Percentiles rank a stretch among this genome's conserved stretches.
Conservation (phyloP, 2,329 filamentous ascomycete species). For the Pseudodiploospora longispora region DNA sequence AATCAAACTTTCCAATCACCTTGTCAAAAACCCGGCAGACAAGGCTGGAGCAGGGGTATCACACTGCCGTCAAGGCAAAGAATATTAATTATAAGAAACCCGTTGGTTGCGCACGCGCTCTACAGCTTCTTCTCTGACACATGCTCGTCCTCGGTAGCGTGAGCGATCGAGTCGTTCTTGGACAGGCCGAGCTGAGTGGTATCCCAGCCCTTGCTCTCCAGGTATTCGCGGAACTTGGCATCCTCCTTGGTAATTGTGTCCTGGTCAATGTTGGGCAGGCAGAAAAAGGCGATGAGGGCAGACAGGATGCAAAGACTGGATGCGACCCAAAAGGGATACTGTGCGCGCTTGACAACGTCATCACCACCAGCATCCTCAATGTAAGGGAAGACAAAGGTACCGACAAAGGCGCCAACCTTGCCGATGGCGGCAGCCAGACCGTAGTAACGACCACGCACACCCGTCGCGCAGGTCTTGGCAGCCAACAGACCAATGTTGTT, state of each 20-base stretch:
- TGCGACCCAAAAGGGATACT: constrained; percentile 87
- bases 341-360: constrained; percentile 51
- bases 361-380: constrained; percentile 54
- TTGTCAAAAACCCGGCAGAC: too few relatives aligned
- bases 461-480: constrained; percentile 80
- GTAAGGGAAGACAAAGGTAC: constrained; percentile 73
- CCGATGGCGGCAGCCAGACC: constrained; percentile 64
- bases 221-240: constrained; percentile 61
- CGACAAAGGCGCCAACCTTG: constrained; percentile 78
- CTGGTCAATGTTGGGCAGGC: constrained; percentile 70
- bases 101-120: not conserved
- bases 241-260: constrained; percentile 81
- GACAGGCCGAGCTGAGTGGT: constrained; percentile 44
- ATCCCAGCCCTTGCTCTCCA: constrained; percentile 71
- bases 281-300: constrained; percentile 49
- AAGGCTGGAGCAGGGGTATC: too few relatives aligned
- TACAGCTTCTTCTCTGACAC: not conserved
- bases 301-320: constrained; percentile 69
- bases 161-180: constrained; percentile 3
- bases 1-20: too few relatives aligned
- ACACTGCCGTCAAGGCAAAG: too few relatives aligned
- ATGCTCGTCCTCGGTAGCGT: constrained; percentile 6
- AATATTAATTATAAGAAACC: too few relatives aligned
- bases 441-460: constrained; percentile 70
- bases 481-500: constrained; percentile 87